Evolutionary conservation across 2,329 filamentous ascomycete genomes (phyloP).

Genomic region (Fusarium brachygibbosum): DNA sequence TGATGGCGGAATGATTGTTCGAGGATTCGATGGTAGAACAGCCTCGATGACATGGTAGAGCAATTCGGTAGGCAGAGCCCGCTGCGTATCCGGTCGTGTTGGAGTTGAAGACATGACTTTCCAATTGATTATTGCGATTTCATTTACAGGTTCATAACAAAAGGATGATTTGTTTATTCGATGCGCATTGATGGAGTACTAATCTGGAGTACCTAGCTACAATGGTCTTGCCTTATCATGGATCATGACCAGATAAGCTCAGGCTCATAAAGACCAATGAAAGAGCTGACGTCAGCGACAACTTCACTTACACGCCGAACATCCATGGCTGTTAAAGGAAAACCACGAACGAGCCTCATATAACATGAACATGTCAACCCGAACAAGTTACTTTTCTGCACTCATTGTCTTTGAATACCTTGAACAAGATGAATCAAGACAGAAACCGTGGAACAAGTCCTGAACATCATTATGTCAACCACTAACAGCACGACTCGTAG

Average conservation of each 20-base stretch:
- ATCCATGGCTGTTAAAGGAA: too few relatives aligned
- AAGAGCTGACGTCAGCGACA: slow-evolving; percentile 17
- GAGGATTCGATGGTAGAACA: slow-evolving; percentile 52
- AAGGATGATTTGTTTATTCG: background rate
- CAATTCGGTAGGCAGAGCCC: slow-evolving; percentile 53
- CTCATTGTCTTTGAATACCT: too few relatives aligned
- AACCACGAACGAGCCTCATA: background rate
- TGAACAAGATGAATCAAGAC: background rate
- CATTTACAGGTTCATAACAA: slow-evolving; percentile 5
- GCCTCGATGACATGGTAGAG: slow-evolving; percentile 54
- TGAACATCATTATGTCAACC: background rate
- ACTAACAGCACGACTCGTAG: background rate
- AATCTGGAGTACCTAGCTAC: too few relatives aligned
- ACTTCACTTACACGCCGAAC: slow-evolving; percentile 12
- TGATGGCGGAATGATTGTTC: slow-evolving; percentile 53
- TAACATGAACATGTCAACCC: background rate
- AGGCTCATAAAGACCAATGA: background rate
- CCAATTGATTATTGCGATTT: slow-evolving; percentile 4
- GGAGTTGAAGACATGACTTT: slow-evolving; percentile 19
- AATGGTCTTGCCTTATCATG: too few relatives aligned
- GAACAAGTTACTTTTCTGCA: background rate
- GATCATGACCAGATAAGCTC: too few relatives aligned
- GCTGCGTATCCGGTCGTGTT: slow-evolving; percentile 12
- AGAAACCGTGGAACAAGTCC: background rate
- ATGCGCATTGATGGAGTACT: background rate